Conservation (phyloP, 2,329 filamentous ascomycete genomes). For the Aspergillus ochraceus region DNA sequence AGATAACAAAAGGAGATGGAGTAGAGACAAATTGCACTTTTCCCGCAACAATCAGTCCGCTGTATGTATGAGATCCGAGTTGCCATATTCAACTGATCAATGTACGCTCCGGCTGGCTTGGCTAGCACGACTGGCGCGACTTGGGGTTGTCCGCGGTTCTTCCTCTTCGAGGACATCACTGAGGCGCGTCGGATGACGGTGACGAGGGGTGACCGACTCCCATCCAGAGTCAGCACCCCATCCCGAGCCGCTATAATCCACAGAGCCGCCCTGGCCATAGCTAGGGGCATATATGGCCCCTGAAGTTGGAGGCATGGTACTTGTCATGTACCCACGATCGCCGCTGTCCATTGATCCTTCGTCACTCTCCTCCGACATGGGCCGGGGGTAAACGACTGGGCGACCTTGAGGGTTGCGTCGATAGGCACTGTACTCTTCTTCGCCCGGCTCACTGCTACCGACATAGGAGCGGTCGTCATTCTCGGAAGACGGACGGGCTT, state of each 20-base stretch:
- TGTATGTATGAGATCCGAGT: slow-evolving; percentile 14
- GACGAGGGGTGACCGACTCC: slow-evolving; percentile 70
- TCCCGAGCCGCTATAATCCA: slow-evolving; percentile 67
- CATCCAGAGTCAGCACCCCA: slow-evolving; percentile 69
- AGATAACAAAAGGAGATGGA: slow-evolving; percentile 10
- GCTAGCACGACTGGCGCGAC: slow-evolving; percentile 60
- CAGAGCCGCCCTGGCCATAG: slow-evolving; percentile 34
- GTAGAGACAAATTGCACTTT: slow-evolving; percentile 6
- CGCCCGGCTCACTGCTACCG: slow-evolving; percentile 60
- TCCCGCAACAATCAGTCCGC: slow-evolving; percentile 1
- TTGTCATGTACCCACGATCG: slow-evolving; percentile 29
- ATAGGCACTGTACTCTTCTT: slow-evolving; percentile 71
- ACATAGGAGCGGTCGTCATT: slow-evolving; percentile 49
- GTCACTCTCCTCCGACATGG: slow-evolving; percentile 52
- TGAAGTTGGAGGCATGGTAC: slow-evolving; percentile 24
- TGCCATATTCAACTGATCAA: slow-evolving; percentile 16
- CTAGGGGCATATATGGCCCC: slow-evolving; percentile 25
- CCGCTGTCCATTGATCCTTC: slow-evolving; percentile 52
- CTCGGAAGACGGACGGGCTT: slow-evolving; percentile 43
- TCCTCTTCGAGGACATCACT: slow-evolving; percentile 89
- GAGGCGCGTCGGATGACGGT: slow-evolving; percentile 83
- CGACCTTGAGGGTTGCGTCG: slow-evolving; percentile 62
- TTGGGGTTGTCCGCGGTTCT: slow-evolving; percentile 69
- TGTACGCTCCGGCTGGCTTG: slow-evolving; percentile 47
- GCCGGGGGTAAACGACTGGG: slow-evolving; percentile 56